phyloP scores from a whole-genome alignment of 2,329 filamentous ascomycete genomes.

The Verticillium isaacii region DNA sequence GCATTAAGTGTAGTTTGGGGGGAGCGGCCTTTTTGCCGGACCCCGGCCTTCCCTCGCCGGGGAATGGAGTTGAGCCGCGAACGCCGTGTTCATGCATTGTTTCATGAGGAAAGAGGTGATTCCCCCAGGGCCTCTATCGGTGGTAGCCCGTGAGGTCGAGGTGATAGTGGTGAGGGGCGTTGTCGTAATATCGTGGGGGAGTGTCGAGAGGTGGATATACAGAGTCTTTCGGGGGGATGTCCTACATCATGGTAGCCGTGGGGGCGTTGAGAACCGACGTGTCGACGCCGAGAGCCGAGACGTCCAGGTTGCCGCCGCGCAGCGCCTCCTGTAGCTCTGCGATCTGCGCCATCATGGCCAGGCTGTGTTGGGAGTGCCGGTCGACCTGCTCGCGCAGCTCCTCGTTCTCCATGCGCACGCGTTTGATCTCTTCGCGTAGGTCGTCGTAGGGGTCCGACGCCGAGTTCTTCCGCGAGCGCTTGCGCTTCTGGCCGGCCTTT shows the following conservation, averaged over 20 bases:
- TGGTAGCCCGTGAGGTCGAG: background rate
- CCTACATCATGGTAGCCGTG: constrained; percentile 36
- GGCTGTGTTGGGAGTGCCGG: constrained; percentile 39
- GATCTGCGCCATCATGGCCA: constrained; percentile 45
- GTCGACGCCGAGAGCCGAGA: constrained; percentile 23
- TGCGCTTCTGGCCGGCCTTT: constrained; percentile 17
- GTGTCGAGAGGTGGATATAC: background rate
- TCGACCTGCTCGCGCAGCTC: constrained; percentile 49
- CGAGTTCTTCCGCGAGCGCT: constrained; percentile 45
- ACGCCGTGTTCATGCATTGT: background rate
- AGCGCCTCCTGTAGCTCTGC: constrained; percentile 39
- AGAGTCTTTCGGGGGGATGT: constrained; percentile 2
- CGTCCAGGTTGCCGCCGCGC: constrained; percentile 18
- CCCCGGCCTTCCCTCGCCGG: background rate
- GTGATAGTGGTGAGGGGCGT: background rate
- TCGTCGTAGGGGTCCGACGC: constrained; percentile 37
- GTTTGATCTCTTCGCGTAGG: constrained; percentile 61
- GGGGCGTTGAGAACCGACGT: constrained; percentile 24
- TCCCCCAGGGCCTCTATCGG: background rate
- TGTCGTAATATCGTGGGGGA: constrained; percentile 1
- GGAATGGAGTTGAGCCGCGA: background rate
- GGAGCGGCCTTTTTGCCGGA: background rate
- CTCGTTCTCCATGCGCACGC: constrained; percentile 60
- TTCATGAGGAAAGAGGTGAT: background rate
- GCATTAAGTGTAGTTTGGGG: constrained; percentile 1